These are phyloP conservation scores for Hamigera avellanea DNA, from an alignment of 495 filamentous ascomycete species.

Conservation along the genomic window DNA sequence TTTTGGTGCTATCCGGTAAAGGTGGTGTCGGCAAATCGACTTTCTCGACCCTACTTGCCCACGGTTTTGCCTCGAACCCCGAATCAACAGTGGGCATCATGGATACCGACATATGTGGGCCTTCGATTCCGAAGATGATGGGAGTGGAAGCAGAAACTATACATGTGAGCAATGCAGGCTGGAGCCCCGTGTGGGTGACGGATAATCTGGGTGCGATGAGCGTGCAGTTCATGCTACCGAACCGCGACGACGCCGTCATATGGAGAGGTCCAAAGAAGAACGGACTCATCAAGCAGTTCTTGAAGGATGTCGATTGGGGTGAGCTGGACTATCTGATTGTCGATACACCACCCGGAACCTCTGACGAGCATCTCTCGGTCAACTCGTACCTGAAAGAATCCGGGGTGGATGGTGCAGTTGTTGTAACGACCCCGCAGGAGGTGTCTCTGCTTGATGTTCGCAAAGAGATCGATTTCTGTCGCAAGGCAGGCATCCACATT, in stretches of 20 bases:
- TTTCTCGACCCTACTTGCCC: constrained; percentile 74
- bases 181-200: constrained; percentile 86
- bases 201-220: constrained; percentile 93
- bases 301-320: constrained; percentile 97
- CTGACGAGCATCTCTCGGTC: constrained; percentile 88
- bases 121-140: constrained; percentile 95
- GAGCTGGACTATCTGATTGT: constrained; percentile 86
- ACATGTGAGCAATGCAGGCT: constrained; percentile 70
- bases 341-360: constrained; percentile 91
- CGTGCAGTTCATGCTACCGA: constrained; percentile 94
- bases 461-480: constrained; percentile 95
- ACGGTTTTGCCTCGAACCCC: constrained; percentile 72
- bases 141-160: constrained; percentile 88
- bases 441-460: constrained; percentile 85
- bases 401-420: constrained; percentile 82
- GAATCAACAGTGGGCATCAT: constrained; percentile 75
- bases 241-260: constrained; percentile 85
- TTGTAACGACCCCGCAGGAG: constrained; percentile 93
- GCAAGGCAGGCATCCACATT: constrained; percentile 81
- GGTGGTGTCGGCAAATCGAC: constrained; percentile 95
- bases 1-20: constrained; percentile 86
- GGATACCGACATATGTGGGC: constrained; percentile 95
- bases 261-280: constrained; percentile 99
- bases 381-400: constrained; percentile 79
- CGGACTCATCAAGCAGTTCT: constrained; percentile 90